Base-by-base conservation (phyloP, 768 basidiomycete genomes). In the Tricholoma terreum region DNA sequence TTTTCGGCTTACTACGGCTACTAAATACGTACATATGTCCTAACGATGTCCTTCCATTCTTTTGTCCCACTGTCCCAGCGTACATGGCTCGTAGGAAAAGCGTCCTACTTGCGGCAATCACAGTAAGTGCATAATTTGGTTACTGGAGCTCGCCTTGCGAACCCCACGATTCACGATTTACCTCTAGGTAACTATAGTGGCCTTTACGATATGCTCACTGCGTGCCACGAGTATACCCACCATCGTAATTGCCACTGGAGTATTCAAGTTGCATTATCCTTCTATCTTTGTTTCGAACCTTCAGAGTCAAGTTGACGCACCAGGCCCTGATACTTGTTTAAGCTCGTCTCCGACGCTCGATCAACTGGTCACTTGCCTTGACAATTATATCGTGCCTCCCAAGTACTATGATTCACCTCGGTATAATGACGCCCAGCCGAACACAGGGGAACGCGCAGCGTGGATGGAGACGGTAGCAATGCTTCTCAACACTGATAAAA, bases 341-440 rank as follows among this genome's bases (percentile, higher is more conserved):
- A 21, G 50, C 8, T 35, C 36, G 19, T 27, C 50, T n/a, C 15
- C 42, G n/a, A 58, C 59, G 1, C 31, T 66, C 2, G 55, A 58
- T 10, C 52, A 58, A 27, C 27, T 59, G 4, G 46, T 68, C 15
- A 35, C 10, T 15, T 77, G 75, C 55, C 69, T 77, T 52, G 67
- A 73, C 52, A 27, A 58, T 8, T 73, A 66, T 63, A 72, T 73
- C 10, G 71, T 74, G 11, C 56, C 64, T 6, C 36, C 62, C 11
- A 63, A 60, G 11, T 65, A 60, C 50, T 77, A 75, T 59, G 63
- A 69, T 31, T 55, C 51, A 30, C 31, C 64, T 19, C 64, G 69
- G 3, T 76, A 77, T 60, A 46, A 58, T 22, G 62, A 62, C 21
- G 71, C 73, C 1, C 75, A 77, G 52, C 75, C 75, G 0, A 71